Conservation (phyloP, 2,329 filamentous ascomycete genomes). For the Alternaria triticina region DNA sequence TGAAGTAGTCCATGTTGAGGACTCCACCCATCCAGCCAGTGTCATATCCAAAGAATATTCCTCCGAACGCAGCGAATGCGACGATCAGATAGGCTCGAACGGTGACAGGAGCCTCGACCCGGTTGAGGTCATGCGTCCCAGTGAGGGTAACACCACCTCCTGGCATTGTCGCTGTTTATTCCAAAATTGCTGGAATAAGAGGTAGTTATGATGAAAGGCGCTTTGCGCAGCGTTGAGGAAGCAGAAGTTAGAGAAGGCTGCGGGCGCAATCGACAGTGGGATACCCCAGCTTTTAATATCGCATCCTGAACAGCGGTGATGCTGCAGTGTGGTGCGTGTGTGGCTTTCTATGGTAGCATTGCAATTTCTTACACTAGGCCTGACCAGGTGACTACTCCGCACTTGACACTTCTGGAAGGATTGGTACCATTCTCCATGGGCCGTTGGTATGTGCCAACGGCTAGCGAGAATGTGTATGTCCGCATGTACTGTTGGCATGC, state of each 20-base stretch:
- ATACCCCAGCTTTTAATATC: slow-evolving; percentile 41
- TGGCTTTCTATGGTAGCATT: slow-evolving; percentile 47
- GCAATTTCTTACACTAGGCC: slow-evolving; percentile 32
- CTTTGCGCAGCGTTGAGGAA: slow-evolving; percentile 23
- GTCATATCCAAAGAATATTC: slow-evolving; percentile 76
- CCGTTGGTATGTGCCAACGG: slow-evolving; percentile 13
- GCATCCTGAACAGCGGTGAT: slow-evolving; percentile 33
- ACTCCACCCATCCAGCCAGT: slow-evolving; percentile 78
- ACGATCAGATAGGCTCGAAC: slow-evolving; percentile 56
- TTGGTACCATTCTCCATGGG: slow-evolving; percentile 24
- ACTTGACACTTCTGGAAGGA: slow-evolving; percentile 43
- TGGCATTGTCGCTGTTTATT: slow-evolving; percentile 40
- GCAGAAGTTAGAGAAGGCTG: slow-evolving; percentile 34
- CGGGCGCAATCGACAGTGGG: slow-evolving; percentile 20
- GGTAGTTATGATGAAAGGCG: slow-evolving; percentile 17
- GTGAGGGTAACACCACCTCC: slow-evolving; percentile 45
- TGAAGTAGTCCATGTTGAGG: slow-evolving; percentile 54
- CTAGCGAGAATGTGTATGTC: slow-evolving; percentile 7
- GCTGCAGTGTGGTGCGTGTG: slow-evolving; percentile 36
- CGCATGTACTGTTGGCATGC: slow-evolving; percentile 18
- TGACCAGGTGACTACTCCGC: slow-evolving; percentile 36
- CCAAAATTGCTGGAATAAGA: slow-evolving; percentile 8
- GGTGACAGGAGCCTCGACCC: slow-evolving; percentile 61
- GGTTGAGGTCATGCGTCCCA: slow-evolving; percentile 58
- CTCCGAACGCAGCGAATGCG: slow-evolving; percentile 58